phyloP scores from a whole-genome alignment of 2,329 filamentous ascomycete species.

The Tetracladium maxilliforme region DNA sequence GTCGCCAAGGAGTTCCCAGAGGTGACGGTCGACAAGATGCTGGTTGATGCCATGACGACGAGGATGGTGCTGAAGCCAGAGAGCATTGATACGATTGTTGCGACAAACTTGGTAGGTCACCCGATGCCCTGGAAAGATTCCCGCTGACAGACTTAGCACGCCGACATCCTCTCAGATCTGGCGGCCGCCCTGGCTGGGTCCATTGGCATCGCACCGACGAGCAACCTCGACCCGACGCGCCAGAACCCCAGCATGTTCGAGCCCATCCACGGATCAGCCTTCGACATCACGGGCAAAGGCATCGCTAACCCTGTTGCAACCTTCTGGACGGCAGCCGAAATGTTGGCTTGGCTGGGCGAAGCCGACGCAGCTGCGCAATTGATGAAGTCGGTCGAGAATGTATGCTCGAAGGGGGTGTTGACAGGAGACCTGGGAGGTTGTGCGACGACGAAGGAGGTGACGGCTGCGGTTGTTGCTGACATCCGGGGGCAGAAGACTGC shows the following conservation, averaged over 20 bases:
- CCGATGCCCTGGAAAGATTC: too few relatives aligned
- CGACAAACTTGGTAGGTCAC: slow-evolving; percentile 43
- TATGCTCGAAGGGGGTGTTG: slow-evolving; percentile 33
- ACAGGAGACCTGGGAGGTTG: slow-evolving; percentile 37
- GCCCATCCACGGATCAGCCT: slow-evolving; percentile 43
- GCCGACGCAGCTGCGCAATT: slow-evolving; percentile 30
- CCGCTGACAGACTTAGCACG: slow-evolving; percentile 20
- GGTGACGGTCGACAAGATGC: slow-evolving; percentile 46
- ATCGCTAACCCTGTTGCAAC: slow-evolving; percentile 41
- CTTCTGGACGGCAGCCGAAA: slow-evolving; percentile 43
- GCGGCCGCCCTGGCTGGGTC: slow-evolving; percentile 55
- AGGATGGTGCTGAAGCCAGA: slow-evolving; percentile 44
- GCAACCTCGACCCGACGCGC: slow-evolving; percentile 47
- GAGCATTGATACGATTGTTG: slow-evolving; percentile 45
- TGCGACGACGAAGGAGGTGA: slow-evolving; percentile 8
- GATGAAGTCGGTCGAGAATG: slow-evolving; percentile 35
- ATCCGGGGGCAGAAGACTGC: too few relatives aligned
- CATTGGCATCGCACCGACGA: slow-evolving; percentile 59
- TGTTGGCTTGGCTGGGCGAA: slow-evolving; percentile 42
- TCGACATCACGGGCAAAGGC: slow-evolving; percentile 41
- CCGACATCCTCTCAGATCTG: slow-evolving; percentile 56
- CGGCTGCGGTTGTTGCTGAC: slow-evolving; percentile 11
- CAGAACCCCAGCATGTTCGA: slow-evolving; percentile 43
- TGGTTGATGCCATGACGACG: slow-evolving; percentile 35
- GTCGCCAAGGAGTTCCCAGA: slow-evolving; percentile 43